phyloP scores from a whole-genome alignment of 305 asterid species.

The Fraxinus velutina region DNA sequence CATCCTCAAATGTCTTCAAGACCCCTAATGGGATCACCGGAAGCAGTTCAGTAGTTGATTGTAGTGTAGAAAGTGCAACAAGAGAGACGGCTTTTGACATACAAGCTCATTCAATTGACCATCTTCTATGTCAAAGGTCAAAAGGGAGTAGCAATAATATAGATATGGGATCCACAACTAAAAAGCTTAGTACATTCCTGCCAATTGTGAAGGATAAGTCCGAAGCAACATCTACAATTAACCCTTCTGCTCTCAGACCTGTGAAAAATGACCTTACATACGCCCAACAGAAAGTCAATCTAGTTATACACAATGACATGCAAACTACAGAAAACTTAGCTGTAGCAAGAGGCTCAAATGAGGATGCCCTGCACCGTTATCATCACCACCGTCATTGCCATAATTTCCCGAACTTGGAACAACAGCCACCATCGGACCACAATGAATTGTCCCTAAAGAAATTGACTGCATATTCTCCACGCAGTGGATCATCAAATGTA shows the following conservation, averaged over 20 bases:
- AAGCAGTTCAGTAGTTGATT: conserved; percentile 39
- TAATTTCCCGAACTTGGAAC: conserved; percentile 40
- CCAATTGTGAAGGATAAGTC: conserved; percentile 35
- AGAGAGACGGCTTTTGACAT: conserved; percentile 36
- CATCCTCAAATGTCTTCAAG: conserved; percentile 46
- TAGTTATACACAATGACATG: conserved; percentile 31
- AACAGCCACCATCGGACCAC: conserved; percentile 33
- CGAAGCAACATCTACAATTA: conserved; percentile 50
- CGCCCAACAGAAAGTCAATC: conserved; percentile 34
- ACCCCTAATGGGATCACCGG: conserved; percentile 42
- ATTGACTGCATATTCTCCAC: conserved; percentile 45
- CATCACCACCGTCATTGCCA: conserved; percentile 19
- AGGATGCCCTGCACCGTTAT: conserved; percentile 36
- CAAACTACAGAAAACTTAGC: conserved; percentile 34
- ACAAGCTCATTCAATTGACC: conserved; percentile 32
- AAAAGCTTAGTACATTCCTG: conserved; percentile 35
- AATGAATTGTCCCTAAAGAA: conserved; percentile 46
- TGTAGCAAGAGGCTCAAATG: conserved; percentile 33
- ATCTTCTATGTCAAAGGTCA: conserved; percentile 35
- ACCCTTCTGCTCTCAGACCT: conserved; percentile 46
- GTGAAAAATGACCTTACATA: conserved; percentile 39
- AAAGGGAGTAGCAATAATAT: conserved; percentile 47
- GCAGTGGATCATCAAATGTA: conserved; percentile 46
- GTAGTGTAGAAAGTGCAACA: conserved; percentile 49
- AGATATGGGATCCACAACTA: conserved; percentile 62